These are phyloP conservation scores for Prorocentrum cordatum DNA, from an alignment of 169 alveolate genomes.

Conservation along the genomic window DNA sequence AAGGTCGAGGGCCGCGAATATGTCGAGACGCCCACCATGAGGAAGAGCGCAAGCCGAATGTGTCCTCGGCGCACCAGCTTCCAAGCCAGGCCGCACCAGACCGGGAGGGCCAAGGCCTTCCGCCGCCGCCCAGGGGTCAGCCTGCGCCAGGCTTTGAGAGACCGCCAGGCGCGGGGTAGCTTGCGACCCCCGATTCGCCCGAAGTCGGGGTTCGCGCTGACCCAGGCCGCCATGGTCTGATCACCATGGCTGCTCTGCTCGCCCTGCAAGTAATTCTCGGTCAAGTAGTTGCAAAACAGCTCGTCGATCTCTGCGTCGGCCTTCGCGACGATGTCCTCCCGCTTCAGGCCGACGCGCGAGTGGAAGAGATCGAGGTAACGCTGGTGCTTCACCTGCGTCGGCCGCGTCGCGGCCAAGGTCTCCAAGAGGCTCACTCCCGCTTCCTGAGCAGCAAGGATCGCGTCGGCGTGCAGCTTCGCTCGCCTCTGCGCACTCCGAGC, in stretches of 20 bases:
- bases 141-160: not conserved
- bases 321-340: too few species aligned
- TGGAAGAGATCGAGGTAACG: too few species aligned
- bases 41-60: not conserved
- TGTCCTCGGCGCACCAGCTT: not conserved
- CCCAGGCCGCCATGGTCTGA: not conserved
- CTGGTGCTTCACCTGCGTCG: too few species aligned
- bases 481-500: too few species aligned
- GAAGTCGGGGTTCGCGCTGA: not conserved
- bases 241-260: not conserved
- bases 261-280: not conserved
- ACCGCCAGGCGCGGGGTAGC: not conserved
- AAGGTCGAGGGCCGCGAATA: slow-evolving; percentile 3
- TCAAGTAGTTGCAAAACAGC: not conserved
- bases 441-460: too few species aligned
- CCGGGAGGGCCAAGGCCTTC: not conserved
- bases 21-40: not conserved
- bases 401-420: too few species aligned
- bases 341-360: too few species aligned
- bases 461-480: too few species aligned
- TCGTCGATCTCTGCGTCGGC: not conserved
- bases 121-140: not conserved
- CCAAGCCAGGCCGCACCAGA: not conserved
- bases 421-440: too few species aligned
- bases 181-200: not conserved